Base-by-base conservation (phyloP, 345 rosid species). In the Corymbia maculata region DNA sequence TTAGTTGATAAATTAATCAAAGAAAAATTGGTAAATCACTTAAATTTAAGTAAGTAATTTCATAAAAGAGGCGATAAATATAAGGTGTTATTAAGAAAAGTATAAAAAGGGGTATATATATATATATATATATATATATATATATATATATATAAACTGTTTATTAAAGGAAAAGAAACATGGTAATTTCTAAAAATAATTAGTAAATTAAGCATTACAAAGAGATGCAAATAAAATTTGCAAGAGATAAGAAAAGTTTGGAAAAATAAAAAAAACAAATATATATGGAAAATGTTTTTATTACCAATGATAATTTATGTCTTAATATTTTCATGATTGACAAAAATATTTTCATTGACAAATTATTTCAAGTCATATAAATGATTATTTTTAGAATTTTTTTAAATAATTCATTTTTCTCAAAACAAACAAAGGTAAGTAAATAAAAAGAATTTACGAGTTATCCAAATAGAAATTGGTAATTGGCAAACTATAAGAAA, bases 181-280 rank as follows among this genome's bases (percentile, higher is more conserved):
- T 59, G 66, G 14, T 59, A 59, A 59, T 59, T 59, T 59, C 66
- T 59, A 59, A 26, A 59, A 59, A 59, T n/a, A 59, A 59, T 59
- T 59, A 59, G 66, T 59, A 5, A 26, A 59, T 59, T 26, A 59
- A 59, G 66, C 66, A 59, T 59, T 59, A 59, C 28, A 13, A 59
- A 59, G 66, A 59, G 30, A 59, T 59, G 68, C 68, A 26, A 26
- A 59, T n/a, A 59, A 26, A 0, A 0, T 59, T 59, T 0, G 0
- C 26, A 59, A 59, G 0, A 1, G 0, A 59, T 59, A 24, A 0
- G 13, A 55, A 57, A 24, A 19, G 9, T 53, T 53, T 7, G 8
- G 51, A 50, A 50, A 50, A 50, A 9, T 6, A 7, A 53, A 53
- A 51, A 9, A 59, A 10, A 10, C 26, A n/a, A 30, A 59, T 26